Evolutionary conservation across 2,329 filamentous ascomycete species (phyloP), one percentile per base, ranked within the genome.

Genomic region (Pseudogymnoascus sp.): DNA sequence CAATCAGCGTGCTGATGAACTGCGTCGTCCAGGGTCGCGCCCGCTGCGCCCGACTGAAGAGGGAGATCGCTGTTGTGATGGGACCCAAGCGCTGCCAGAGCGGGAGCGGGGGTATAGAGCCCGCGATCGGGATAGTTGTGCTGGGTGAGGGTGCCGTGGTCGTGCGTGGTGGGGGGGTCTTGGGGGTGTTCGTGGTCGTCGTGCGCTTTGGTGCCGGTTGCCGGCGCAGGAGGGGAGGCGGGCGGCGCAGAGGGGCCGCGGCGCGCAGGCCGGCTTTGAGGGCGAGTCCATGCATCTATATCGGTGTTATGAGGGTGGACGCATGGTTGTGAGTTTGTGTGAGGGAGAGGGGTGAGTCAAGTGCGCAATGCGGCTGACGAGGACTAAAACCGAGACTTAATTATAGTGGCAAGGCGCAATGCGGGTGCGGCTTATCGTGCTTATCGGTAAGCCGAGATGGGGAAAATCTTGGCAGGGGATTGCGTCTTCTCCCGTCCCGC

Each of bases 1-100:
- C 91, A 39, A 90, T 80, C 52, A 96, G 74, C 43, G 89, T 86
- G 68, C 84, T 91, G 66, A 81, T 80, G 65, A 96, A 73, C 77
- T 97, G 92, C 8, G 91, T 95, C n/a, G 82, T 76, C 71, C 91
- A 90, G 0, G 93, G 92, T 59, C 87, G 79, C 59, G 82, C 81
- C 60, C 83, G 78, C 75, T 96, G 91, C 55, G 86, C 83, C 21
- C 86, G 82, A 14, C 83, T 86, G 72, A 94, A 96, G 0, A 80
- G 80, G 66, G 80, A 74, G 19, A 79, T 80, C 0, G 77, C 75
- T 35, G 76, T 75, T 2, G 83, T 84, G 62, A 87, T 63, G 2
- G 83, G 83, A 0, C 83, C 83, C 2, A 87, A 75, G 0, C 83
- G 77, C 69, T 81, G 79, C 83, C 83, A 86, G 41, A 85, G 12